phyloP scores from a whole-genome alignment of 768 basidiomycete species.

The Leccinum variicolor region DNA sequence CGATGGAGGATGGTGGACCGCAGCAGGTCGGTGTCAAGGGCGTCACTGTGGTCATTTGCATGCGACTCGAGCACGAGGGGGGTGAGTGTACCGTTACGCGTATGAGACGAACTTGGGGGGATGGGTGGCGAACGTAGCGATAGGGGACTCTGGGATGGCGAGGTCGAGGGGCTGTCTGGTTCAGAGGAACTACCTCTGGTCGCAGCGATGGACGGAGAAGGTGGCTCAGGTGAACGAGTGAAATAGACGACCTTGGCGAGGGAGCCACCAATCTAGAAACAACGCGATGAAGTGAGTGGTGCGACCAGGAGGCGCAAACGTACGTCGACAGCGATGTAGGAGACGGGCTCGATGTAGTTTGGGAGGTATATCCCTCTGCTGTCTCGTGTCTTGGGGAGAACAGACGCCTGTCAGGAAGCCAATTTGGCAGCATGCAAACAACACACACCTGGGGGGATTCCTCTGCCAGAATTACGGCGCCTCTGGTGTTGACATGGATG shows the following conservation, averaged over 20 bases:
- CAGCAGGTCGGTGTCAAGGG: constrained; percentile 42
- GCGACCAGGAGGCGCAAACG: constrained; percentile 33
- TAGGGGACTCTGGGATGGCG: constrained; percentile 11
- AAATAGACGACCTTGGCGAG: constrained; percentile 98
- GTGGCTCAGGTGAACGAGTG: constrained; percentile 86
- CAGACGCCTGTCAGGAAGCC: constrained; percentile 6
- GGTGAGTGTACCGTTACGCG: constrained; percentile 73
- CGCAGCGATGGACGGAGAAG: constrained; percentile 66
- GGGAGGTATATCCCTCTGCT: constrained; percentile 97
- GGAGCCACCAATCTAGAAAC: constrained; percentile 85
- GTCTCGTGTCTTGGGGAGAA: constrained; percentile 67
- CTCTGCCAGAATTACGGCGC: constrained; percentile 89
- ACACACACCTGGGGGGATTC: constrained; percentile 86
- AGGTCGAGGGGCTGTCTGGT: constrained; percentile 42
- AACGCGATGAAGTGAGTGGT: not conserved
- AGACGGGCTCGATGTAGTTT: constrained; percentile 95
- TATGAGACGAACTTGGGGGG: constrained; percentile 28
- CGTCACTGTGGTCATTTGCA: constrained; percentile 18
- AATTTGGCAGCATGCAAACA: constrained; percentile 1
- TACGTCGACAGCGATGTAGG: constrained; percentile 96
- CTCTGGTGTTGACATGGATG: constrained; percentile 93
- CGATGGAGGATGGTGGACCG: constrained; percentile 67
- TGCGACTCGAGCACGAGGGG: constrained; percentile 69
- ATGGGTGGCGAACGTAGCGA: constrained; percentile 22
- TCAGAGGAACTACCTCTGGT: constrained; percentile 54